phyloP scores from a whole-genome alignment of 139 green algal species.

The Tetraselmis chui region DNA sequence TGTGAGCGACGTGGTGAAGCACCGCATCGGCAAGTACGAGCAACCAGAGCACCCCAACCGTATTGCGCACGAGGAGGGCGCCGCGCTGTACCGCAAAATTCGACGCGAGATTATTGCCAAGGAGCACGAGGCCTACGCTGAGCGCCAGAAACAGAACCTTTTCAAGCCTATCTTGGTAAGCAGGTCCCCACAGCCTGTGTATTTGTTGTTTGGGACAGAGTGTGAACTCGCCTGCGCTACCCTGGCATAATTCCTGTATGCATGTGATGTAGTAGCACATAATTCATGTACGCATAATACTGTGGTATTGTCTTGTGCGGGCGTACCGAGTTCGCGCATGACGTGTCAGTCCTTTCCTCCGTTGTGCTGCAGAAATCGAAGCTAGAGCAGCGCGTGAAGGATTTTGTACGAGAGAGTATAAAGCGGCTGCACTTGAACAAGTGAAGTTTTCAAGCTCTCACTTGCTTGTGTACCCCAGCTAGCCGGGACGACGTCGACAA shows the following conservation, averaged over 20 bases:
- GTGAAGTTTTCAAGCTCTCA: no score
- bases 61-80: constrained; percentile 38
- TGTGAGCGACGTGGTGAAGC: constrained; percentile 54
- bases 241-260: background rate
- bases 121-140: constrained; percentile 11
- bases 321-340: no score
- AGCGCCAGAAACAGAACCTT: background rate
- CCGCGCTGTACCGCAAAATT: constrained; percentile 24
- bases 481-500: no score
- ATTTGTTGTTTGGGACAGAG: no score
- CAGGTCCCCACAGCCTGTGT: no score
- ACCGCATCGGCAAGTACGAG: constrained; percentile 58
- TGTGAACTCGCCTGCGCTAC: background rate
- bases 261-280: background rate
- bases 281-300: background rate
- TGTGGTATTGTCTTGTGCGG: background rate
- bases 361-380: background rate
- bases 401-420: background rate
- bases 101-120: constrained; percentile 1
- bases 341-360: no score
- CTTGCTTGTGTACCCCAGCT: no score
- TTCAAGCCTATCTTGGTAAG: background rate
- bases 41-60: constrained; percentile 54
- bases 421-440: background rate
- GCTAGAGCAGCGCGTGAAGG: background rate